Conservation (phyloP, 306 rosid genomes). For the Ammopiptanthus mongolicus region DNA sequence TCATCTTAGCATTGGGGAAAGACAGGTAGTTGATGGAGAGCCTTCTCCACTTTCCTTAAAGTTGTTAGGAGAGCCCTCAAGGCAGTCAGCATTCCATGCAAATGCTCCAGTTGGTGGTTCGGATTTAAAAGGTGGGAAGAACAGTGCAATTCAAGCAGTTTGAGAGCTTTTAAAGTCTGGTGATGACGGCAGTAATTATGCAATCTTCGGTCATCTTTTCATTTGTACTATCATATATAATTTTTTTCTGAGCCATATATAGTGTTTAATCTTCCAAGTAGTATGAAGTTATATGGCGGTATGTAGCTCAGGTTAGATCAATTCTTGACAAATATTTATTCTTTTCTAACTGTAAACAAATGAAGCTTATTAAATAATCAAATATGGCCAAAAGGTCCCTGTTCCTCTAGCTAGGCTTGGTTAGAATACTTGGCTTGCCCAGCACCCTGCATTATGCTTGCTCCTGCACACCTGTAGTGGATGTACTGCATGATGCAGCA, state of each 20-base stretch:
- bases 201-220: constrained; percentile 18
- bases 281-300: constrained; percentile 35
- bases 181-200: constrained; percentile 23
- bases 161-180: constrained; percentile 37
- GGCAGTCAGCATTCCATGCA: constrained; percentile 93
- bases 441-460: neutral
- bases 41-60: constrained; percentile 69
- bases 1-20: constrained; percentile 70
- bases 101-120: constrained; percentile 63
- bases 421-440: constrained; percentile 7
- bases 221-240: constrained; percentile 41
- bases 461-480: neutral
- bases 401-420: constrained; percentile 28
- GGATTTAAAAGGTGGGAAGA: constrained; percentile 59
- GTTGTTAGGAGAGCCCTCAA: constrained; percentile 72
- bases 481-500: neutral
- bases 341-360: constrained; percentile 75
- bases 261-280: constrained; percentile 24
- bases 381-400: constrained; percentile 23
- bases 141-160: constrained; percentile 57
- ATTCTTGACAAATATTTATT: constrained; percentile 58
- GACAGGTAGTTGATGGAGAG: constrained; percentile 39
- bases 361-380: constrained; percentile 43
- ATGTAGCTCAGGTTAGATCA: constrained; percentile 70
- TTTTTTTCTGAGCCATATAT: constrained; percentile 12